Evolutionary conservation across 208 protist species (phyloP), one percentile per base, ranked within the genome.

Genomic region (Wallacemonas sp.): DNA sequence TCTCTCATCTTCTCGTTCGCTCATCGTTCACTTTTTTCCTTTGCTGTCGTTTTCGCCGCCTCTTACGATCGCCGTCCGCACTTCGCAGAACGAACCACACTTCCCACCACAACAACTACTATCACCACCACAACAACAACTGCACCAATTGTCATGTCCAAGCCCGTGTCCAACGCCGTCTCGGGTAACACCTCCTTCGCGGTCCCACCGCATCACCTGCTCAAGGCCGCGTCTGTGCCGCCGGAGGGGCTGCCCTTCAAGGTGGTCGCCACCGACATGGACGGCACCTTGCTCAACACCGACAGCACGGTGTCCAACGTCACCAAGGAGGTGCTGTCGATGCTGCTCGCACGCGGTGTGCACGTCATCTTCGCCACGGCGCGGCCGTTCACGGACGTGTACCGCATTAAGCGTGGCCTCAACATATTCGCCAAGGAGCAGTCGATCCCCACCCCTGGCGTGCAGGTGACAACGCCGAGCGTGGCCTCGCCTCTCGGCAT

Each of bases 361-460:
- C 89, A 94, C 70, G 55, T 94, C 16, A 79, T 94, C 69, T 86
- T 94, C 55, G 89, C 84, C 12, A 92, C 89, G 3, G 89, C 84
- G 0, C 85, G 86, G 18, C 83, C 78, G 18, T 86, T 84, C 69
- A 81, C 76, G 12, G 79, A 83, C 48, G 82, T 94, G 45, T 64
- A 80, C 22, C 74, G 73, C 28, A 82, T 89, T 22, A 87, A 85
- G 59, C 73, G 76, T 1, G 48, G 70, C 3, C 76, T 90, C 11
- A 82, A 86, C 57, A 81, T 90, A 38, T 90, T 90, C 33, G 80
- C 74, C 16, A 67, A 64, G 0, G 48, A 65, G 1, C 70, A 68
- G 3, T 7, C 38, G 18, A 87, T 87, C 45, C 59, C 82, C 4
- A 84, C 78, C 3, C 57, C 54, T 36, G 80, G 80, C 25, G 42